Evolutionary conservation across 2,329 filamentous ascomycete genomes (phyloP).

Genomic region (Catunica adiposa): DNA sequence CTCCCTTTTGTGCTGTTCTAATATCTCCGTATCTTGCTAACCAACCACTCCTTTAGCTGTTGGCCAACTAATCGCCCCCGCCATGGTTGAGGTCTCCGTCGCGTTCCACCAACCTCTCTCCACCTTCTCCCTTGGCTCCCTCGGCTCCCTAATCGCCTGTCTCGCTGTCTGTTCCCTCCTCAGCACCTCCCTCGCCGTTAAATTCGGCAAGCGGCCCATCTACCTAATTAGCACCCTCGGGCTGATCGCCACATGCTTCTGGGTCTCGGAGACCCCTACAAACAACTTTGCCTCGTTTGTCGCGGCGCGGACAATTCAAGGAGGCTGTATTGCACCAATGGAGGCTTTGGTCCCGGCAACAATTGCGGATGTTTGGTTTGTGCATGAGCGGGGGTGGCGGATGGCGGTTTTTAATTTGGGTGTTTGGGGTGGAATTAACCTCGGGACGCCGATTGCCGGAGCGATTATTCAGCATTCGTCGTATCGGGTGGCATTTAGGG

Average conservation of each 20-base stretch:
- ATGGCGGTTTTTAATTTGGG: conserved; percentile 27
- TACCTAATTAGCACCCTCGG: conserved; percentile 22
- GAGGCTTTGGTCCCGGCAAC: conserved; percentile 25
- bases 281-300: conserved; percentile 21
- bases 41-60: conserved; percentile 19
- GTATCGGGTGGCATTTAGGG: conserved; percentile 22
- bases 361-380: conserved; percentile 27
- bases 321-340: conserved; percentile 24
- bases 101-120: conserved; percentile 20
- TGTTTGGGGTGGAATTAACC: conserved; percentile 26
- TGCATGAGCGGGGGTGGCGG: conserved; percentile 27
- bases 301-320: conserved; percentile 21
- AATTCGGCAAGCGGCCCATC: conserved; percentile 24
- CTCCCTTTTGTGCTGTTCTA: too few species aligned
- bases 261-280: conserved; percentile 18
- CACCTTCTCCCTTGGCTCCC: conserved; percentile 22
- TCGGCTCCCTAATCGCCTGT: conserved; percentile 22
- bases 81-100: conserved; percentile 22
- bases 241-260: conserved; percentile 22
- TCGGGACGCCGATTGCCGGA: conserved; percentile 25
- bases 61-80: conserved; percentile 24
- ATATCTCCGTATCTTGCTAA: background rate
- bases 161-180: conserved; percentile 23
- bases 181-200: conserved; percentile 23
- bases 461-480: conserved; percentile 24